Evolutionary conservation across 441 rosid species (phyloP).

Genomic region (Theobroma grandiflorum): DNA sequence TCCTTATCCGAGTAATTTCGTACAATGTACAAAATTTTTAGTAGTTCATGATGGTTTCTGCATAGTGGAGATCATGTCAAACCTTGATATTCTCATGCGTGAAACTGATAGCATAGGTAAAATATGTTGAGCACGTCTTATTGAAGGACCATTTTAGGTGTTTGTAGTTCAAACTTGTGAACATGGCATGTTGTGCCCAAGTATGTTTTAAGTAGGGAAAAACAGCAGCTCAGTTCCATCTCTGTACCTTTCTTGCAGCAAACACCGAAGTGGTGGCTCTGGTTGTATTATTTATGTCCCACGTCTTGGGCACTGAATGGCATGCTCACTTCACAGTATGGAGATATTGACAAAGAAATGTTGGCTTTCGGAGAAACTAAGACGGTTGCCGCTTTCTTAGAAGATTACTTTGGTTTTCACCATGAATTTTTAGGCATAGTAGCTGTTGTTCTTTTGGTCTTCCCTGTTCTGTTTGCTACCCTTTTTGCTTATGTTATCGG

Average conservation of each 20-base stretch:
- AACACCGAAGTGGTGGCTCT: slow-evolving; percentile 79
- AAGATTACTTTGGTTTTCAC: slow-evolving; percentile 59
- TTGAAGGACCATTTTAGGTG: no score
- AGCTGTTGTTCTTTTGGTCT: slow-evolving; percentile 48
- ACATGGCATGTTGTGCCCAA: not conserved
- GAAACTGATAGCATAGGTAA: not conserved
- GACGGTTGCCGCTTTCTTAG: slow-evolving; percentile 51
- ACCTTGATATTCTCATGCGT: not conserved
- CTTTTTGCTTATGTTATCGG: slow-evolving; percentile 60
- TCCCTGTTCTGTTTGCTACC: slow-evolving; percentile 53
- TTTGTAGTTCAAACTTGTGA: no score
- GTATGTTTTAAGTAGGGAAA: no score
- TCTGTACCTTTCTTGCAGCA: slow-evolving; percentile 40
- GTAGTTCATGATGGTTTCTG: not conserved
- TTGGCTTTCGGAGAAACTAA: slow-evolving; percentile 55
- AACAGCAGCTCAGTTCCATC: not conserved
- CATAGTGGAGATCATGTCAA: no score
- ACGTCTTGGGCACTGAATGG: slow-evolving; percentile 76
- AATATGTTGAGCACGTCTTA: not conserved
- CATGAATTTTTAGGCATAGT: slow-evolving; percentile 42
- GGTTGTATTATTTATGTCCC: slow-evolving; percentile 65
- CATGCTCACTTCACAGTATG: slow-evolving; percentile 64
- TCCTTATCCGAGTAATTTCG: not conserved
- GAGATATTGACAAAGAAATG: slow-evolving; percentile 54
- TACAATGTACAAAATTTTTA: not conserved